Evolutionary conservation across 169 alveolate species (phyloP), one percentile per base, ranked within the genome.

Genomic region (Plasmodium berghei): DNA sequence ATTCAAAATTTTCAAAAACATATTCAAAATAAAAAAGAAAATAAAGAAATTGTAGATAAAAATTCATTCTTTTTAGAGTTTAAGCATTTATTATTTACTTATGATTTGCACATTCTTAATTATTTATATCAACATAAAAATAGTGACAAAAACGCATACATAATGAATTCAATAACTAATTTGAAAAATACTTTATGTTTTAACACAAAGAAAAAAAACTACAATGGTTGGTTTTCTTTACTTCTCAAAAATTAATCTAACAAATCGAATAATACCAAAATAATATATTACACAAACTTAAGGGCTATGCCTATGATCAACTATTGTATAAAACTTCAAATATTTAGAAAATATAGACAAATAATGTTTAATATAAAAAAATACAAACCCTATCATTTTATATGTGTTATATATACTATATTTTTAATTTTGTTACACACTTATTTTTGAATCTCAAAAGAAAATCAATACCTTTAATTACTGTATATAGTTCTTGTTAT

Each of bases 171-270:
- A 0, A 28, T 83, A 9, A 83, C 73, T 10, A 66, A 34, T 66
- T 52, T 83, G 24, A 83, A 56, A 49, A 67, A 83, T 49, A 83
- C 16, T 18, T 28, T 83, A 12, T 62, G 56, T 46, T 34, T 45
- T 6, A 67, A 67, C 22, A 18, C 1, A 24, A 56, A 59, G 20
- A 83, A 83, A 20, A 66, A 45, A 34, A 55, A 48, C n/a, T 67
- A 55, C 64, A 83, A 62, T 26, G 90, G 90, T 5, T 83, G 90
- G 90, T 83, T 83, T 45, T 83, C 90, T 64, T 12, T 83, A 9
- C 72, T 83, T 6, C 62, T 83, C 55, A 83, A 62, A 22, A 46
- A 14, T 42, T 83, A 42, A 52, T 18, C 52, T n/a, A 24, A 10
- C 5, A 40, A 34, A 2, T 2, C 42, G 54, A 5, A 40, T 64